Percentiles rank a stretch among this genome's conserved stretches.
Evolutionary conservation across 202 grass and related monocot genomes (phyloP).

Genomic region (Schoenoplectus triqueter): DNA sequence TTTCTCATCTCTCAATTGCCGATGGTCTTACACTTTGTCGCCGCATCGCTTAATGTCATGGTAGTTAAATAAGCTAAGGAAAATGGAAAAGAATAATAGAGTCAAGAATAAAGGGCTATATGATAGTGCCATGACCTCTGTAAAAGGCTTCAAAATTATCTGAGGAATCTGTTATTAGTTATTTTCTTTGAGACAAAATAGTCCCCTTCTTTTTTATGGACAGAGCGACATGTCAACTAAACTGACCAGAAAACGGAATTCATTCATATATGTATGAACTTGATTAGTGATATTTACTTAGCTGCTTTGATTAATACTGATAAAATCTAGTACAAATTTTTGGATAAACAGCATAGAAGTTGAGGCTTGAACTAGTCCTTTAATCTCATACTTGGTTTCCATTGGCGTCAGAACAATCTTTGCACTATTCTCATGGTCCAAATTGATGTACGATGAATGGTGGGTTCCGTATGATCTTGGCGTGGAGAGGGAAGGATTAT

Average conservation of each 20-base stretch:
- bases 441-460: no score
- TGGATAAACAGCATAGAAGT: background rate
- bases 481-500: no score
- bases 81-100: background rate
- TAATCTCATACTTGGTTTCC: background rate
- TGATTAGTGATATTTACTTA: background rate
- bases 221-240: background rate
- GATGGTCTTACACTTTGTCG: conserved; percentile 74
- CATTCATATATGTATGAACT: background rate
- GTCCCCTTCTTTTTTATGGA: background rate
- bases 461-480: no score
- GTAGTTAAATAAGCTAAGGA: background rate
- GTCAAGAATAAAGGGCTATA: background rate
- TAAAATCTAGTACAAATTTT: background rate
- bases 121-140: background rate
- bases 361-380: background rate
- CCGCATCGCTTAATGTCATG: conserved; percentile 45
- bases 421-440: background rate
- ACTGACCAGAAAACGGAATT: background rate
- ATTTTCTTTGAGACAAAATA: background rate
- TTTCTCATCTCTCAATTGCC: conserved; percentile 57
- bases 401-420: background rate
- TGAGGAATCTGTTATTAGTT: conserved; percentile 1
- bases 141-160: background rate
- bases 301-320: background rate